phyloP scores from a whole-genome alignment of 305 asterid genomes.

The Fraxinus paxiana region DNA sequence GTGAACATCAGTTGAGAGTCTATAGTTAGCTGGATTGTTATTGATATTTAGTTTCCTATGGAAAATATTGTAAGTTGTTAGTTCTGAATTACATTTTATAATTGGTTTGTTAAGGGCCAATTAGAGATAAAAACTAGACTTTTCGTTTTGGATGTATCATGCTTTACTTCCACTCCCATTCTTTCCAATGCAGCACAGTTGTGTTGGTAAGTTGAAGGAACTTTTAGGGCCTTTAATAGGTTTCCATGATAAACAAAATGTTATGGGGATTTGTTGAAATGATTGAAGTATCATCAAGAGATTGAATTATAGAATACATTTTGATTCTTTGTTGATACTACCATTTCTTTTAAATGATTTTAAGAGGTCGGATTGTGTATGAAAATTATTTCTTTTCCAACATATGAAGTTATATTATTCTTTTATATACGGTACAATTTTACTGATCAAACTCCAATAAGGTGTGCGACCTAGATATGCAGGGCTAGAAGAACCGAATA shows the following conservation, averaged over 20 bases:
- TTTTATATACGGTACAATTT: not conserved
- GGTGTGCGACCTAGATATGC: not conserved
- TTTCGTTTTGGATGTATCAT: not conserved
- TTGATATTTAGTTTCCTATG: constrained; percentile 13
- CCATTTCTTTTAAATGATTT: not conserved
- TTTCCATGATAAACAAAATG: not conserved
- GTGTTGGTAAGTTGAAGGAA: not conserved
- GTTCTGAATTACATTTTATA: not conserved
- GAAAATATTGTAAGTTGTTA: not conserved
- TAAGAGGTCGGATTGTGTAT: not conserved
- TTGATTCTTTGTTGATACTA: not conserved
- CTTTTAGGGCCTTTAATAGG: not conserved
- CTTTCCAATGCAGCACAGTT: not conserved
- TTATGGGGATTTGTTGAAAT: not conserved
- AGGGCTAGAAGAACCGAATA: not conserved
- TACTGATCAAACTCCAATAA: not conserved
- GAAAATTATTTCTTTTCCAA: not conserved
- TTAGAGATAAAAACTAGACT: not conserved
- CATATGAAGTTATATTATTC: not conserved
- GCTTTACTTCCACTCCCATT: not conserved
- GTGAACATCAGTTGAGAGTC: not conserved
- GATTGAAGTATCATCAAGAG: not conserved
- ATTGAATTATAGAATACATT: not conserved
- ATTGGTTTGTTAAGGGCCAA: not conserved
- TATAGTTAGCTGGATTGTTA: not conserved